Base-by-base conservation (phyloP, 176 grass and related monocot genomes). In the Miscanthus lutarioriparius region DNA sequence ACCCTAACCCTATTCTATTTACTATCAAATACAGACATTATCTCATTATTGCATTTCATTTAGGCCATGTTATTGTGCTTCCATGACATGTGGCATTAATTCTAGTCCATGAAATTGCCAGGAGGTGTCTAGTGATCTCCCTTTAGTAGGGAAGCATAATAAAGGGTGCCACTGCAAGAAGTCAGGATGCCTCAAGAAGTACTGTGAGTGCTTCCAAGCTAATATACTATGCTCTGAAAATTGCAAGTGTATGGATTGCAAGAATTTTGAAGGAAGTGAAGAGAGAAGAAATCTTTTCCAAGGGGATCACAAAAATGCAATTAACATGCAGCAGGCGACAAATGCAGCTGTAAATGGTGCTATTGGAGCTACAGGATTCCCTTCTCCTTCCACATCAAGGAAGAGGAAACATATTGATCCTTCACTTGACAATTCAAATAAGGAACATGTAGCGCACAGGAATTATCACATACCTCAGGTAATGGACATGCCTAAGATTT, bases 141-240 rank as follows among this genome's bases (percentile, higher is more conserved):
- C 93, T 77, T 86, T 93, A 83, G 83, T 91, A 64, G 96, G 91
- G 83, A 96, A 94, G 81, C 96, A 99, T 76, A 99, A 99, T 83
- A 99, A 96, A 88, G 93, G 96, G 27, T 99, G 96, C 78, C 96
- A 99, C 72, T 99, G 96, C 88, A 99, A 96, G 87, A 99, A 99
- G 61, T 99, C 96, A 64, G 93, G 96, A 37, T 99, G 96, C 86
- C 89, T 99, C 45, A 99, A 99, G 88, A 99, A 96, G 81, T 99
- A 99, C 45, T 99, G 96, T 26, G 96, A 99, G 38, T 99, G 96
- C 81, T 99, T 99, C 71, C 96, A 99, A 85, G 96, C 96, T 75
- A 94, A 94, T 77, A 96, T 99, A 79, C 96, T 96, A 49, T 99
- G 96, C 75, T 99, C 96, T 40, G 93, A 99, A 64, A 99, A 99